These are phyloP conservation scores for Claviceps spartinae DNA, from an alignment of 2,329 filamentous ascomycete species.

Conservation along the genomic window DNA sequence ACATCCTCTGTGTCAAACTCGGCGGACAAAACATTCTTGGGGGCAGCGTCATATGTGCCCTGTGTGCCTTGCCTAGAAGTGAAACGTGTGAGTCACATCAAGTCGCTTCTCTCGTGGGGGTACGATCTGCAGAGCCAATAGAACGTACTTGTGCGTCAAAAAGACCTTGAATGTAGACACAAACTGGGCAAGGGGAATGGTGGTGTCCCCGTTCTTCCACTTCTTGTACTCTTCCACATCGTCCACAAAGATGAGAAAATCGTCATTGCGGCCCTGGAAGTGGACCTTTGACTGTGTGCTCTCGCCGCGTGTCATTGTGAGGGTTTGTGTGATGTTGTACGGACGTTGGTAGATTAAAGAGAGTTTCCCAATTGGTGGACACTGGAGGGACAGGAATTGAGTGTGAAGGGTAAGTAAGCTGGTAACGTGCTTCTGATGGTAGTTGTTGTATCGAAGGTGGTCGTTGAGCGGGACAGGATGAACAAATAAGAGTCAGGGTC, in stretches of 20 bases:
- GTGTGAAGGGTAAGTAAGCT: neutral
- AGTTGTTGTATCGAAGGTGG: neutral
- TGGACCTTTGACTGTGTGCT: conserved; percentile 62
- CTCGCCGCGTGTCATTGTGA: conserved; percentile 57
- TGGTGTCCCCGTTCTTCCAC: conserved; percentile 64
- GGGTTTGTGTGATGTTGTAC: conserved; percentile 11
- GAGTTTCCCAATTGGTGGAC: neutral
- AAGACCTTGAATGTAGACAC: conserved; percentile 84
- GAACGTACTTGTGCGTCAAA: conserved; percentile 69
- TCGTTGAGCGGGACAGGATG: neutral
- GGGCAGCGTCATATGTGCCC: conserved; percentile 63
- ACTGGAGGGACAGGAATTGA: too few species aligned
- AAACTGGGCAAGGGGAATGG: conserved; percentile 69
- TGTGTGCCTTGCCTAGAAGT: conserved; percentile 64
- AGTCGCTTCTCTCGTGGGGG: too few species aligned
- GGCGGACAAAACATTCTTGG: conserved; percentile 60
- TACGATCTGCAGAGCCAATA: neutral
- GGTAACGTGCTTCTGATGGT: neutral
- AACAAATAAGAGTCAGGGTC: too few species aligned
- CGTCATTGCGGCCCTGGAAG: conserved; percentile 58
- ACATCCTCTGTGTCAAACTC: conserved; percentile 76
- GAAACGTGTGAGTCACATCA: too few species aligned
- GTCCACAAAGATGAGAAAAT: conserved; percentile 48
- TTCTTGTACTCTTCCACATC: conserved; percentile 53
- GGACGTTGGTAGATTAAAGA: neutral